phyloP scores from a whole-genome alignment of 768 basidiomycete genomes.

The Cyathus striatus region DNA sequence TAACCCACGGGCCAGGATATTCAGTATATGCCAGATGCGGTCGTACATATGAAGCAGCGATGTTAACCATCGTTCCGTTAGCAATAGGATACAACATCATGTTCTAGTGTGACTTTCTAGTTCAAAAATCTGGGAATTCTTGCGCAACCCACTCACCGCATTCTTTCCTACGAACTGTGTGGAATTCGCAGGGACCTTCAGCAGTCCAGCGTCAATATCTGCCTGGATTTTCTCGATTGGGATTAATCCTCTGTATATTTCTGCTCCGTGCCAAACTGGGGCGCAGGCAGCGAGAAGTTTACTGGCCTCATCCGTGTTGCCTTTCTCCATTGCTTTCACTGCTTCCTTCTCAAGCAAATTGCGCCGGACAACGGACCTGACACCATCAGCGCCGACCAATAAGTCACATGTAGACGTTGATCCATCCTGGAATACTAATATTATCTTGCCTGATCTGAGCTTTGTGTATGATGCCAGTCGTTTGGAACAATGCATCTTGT shows the following conservation, averaged over 20 bases:
- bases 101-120: constrained; percentile 22
- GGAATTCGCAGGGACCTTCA: not conserved
- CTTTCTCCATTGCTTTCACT: constrained; percentile 5
- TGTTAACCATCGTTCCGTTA: constrained; percentile 40
- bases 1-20: constrained; percentile 11
- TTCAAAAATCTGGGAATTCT: not conserved
- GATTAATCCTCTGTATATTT: constrained; percentile 27
- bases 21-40: constrained; percentile 7
- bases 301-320: constrained; percentile 8
- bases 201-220: constrained; percentile 8
- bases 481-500: constrained; percentile 31
- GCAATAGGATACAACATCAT: constrained; percentile 44
- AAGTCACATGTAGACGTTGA: constrained; percentile 41
- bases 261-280: constrained; percentile 35
- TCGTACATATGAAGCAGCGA: constrained; percentile 32
- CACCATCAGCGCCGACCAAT: constrained; percentile 35
- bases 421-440: constrained; percentile 42
- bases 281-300: constrained; percentile 10
- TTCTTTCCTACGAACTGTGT: constrained; percentile 10
- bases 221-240: constrained; percentile 11
- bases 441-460: constrained; percentile 10
- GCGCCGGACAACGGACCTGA: constrained; percentile 27
- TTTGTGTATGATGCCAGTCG: constrained; percentile 38
- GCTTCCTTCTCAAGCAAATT: constrained; percentile 15
- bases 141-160: constrained; percentile 7